Evolutionary conservation across 352 stramenopile species (phyloP), one percentile per base, ranked within the genome.

Genomic region (Phytopythium montanum): DNA sequence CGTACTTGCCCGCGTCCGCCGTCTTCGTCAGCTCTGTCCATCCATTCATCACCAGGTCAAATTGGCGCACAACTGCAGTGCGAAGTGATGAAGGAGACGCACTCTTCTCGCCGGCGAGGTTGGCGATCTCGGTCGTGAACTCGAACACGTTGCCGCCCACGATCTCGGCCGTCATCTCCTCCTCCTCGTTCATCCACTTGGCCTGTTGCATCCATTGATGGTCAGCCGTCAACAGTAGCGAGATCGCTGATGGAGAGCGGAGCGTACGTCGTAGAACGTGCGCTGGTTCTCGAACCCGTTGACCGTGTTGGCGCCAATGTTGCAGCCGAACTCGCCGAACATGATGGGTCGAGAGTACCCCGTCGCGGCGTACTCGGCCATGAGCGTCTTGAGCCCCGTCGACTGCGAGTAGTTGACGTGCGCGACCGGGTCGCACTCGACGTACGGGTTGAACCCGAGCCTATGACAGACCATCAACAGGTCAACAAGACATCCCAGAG

Each of bases 161-260:
- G 49, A 91, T 85, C 31, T 87, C 69, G 19, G 72, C 71, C 10
- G 74, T 88, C 84, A 93, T 91, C 28, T 85, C 79, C 5, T 63
- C 21, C 51, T 91, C 83, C 31, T 87, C 77, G 64, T 93, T 93
- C 81, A 93, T 93, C 84, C 84, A 93, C 61, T 88, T 91, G 21
- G 84, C 84, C 79, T 89, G 52, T 56, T n/a, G n/a, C n/a, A n/a
- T n/a, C n/a, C n/a, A n/a, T n/a, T n/a, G n/a, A n/a, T n/a, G n/a
- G n/a, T n/a, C n/a, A n/a, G n/a, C n/a, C n/a, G n/a, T n/a, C n/a
- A n/a, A n/a, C n/a, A n/a, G n/a, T n/a, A n/a, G n/a, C n/a, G n/a
- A n/a, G n/a, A n/a, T n/a, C n/a, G n/a, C n/a, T n/a, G n/a, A n/a
- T n/a, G n/a, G n/a, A n/a, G n/a, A n/a, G n/a, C n/a, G 3, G 3